Evolutionary conservation across 345 rosid genomes (phyloP), one percentile per base, ranked within the genome.

Genomic region (Combretum micranthum): DNA sequence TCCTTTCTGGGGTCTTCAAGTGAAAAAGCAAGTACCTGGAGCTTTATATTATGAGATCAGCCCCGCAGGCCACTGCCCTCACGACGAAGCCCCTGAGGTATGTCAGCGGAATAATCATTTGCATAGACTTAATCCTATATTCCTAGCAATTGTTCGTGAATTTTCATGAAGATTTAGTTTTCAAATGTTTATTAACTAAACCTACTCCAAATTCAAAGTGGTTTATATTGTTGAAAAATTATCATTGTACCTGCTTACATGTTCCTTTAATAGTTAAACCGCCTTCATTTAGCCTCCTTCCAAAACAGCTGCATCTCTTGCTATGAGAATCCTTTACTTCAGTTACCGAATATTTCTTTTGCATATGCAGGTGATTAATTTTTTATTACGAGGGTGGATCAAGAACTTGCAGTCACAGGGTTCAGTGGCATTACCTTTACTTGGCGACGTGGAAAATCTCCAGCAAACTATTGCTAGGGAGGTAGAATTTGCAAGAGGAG

Each of bases 1-100:
- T 70, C 99, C 99, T 12, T 15, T 88, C 13, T 88, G 95, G 97
- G 97, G 89, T 39, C 82, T 68, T 66, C 74, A 67, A 73, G 88
- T 88, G 62, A 93, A 93, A 75, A 72, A 49, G 44, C 91, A 80
- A 66, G 59, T 86, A 10, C 91, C 97, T 12, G 84, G 82, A 56
- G 83, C 94, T 60, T 85, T 88, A 16, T 88, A 84, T 71, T 93
- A 93, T n/a, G 89, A 88, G 69, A 85, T 93, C 75, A 93, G 94
- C 69, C 97, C 99, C 11, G 99, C 99, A 3, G 99, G 99, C 59
- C 99, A 93, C 73, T 93, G 99, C 79, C 99, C 99, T 61, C 99
- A 93, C 46, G 97, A 93, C 58, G 99, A 93, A 85, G 94, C 88
- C 68, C 96, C 99, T 13, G 99, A 93, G 98, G 98, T 88, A 80